phyloP scores from a whole-genome alignment of 345 rosid species.

The Eucalyptus sp. region DNA sequence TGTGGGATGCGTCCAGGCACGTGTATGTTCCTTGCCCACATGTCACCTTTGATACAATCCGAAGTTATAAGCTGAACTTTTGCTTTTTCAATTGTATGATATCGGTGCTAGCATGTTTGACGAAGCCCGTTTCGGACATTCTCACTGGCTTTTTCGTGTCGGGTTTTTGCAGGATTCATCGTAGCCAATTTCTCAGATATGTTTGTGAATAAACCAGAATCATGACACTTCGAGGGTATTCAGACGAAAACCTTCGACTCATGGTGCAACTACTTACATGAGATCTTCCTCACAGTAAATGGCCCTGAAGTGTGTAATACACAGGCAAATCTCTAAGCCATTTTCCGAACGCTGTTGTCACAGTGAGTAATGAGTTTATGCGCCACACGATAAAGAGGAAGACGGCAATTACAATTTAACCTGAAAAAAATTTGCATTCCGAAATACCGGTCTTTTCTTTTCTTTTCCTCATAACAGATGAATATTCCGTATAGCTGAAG shows the following conservation, averaged over 20 bases:
- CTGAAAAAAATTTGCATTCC: neutral
- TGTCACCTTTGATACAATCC: neutral
- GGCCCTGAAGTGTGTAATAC: neutral
- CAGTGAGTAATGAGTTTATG: neutral
- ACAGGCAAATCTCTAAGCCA: neutral
- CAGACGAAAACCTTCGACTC: neutral
- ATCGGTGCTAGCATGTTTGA: neutral
- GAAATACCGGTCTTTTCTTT: too few species aligned
- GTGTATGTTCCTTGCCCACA: neutral
- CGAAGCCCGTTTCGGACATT: neutral
- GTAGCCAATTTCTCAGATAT: conserved; percentile 34
- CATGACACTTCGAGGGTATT: neutral
- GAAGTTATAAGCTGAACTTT: neutral
- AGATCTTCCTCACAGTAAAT: neutral
- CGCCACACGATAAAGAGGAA: neutral
- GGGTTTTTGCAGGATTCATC: conserved; percentile 51
- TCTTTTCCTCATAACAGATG: too few species aligned
- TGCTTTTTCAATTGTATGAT: neutral
- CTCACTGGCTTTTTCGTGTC: neutral
- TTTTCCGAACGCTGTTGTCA: neutral
- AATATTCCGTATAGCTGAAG: too few species aligned
- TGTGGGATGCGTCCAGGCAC: conserved; percentile 63
- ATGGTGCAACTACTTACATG: neutral
- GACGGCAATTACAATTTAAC: too few species aligned
- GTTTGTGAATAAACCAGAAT: conserved; percentile 3